Base-by-base conservation (phyloP, 1,284 basidiomycete genomes). In the Rhodotorula sp. region DNA sequence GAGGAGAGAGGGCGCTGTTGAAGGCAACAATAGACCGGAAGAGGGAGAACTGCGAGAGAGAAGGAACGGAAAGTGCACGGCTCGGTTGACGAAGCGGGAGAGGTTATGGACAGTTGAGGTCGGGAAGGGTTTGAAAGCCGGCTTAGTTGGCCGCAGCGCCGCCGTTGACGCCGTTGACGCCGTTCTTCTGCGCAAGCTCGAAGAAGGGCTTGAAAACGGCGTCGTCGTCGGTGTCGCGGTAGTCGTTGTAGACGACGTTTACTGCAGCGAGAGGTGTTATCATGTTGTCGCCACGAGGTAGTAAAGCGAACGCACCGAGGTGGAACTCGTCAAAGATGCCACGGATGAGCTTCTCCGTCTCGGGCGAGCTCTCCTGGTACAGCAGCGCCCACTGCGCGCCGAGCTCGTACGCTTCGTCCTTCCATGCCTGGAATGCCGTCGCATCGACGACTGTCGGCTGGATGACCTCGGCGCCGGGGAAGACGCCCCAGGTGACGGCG, bases 401-500 rank as follows among this genome's bases (percentile, higher is more conserved):
- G 29, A 80, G 71, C 69, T 80, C 78, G 66, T 80, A 80, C 57
- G 80, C 80, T 68, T 80, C 80, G 64, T 80, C 80, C 69, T 80
- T 76, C 75, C 73, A 73, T 36, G 71, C 83, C 34, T 92, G 74
- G 86, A 97, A 97, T 79, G 93, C 96, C 75, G 94, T 89, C 41
- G 91, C 91, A 81, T 99, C 97, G 46, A 99, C 97, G 76, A 99
- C 96, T 32, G 97, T 99, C 39, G 96, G 95, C 81, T 99, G 97
- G 61, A 97, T 86, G 79, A 99, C 94, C 85, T 99, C 97, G 82
- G 97, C 95, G 55, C 92, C 93, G 29, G 97, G 96, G 87, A 98
- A 99, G 12, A 97, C 94, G 76, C 96, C 97, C 97, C 96, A 99
- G 0, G 97, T 99, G 59, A 99, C 97, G 13, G 97, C 97, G 79